These are phyloP conservation scores for Botrytis squamosa DNA, from an alignment of 2,329 filamentous ascomycete genomes.

Conservation along the genomic window DNA sequence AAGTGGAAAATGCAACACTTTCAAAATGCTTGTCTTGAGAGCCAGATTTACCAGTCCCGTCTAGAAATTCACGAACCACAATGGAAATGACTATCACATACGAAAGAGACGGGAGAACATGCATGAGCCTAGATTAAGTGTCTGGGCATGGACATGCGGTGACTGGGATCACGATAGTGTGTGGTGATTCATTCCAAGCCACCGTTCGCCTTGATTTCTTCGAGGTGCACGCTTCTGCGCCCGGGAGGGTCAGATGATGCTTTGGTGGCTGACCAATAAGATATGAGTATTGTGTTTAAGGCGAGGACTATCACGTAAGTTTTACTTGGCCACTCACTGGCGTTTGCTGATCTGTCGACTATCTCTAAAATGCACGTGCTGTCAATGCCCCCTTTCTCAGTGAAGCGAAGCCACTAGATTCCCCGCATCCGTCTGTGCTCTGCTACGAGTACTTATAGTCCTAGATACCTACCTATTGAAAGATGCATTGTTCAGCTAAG, in stretches of 20 bases:
- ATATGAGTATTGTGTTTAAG: not conserved
- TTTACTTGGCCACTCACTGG: not conserved
- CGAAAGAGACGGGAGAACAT: slow-evolving; percentile 10
- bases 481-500: not conserved
- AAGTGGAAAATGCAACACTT: not conserved
- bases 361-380: not conserved
- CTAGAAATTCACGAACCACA: not conserved
- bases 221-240: not conserved
- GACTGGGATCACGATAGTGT: not conserved
- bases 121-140: slow-evolving; percentile 6
- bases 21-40: not conserved
- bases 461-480: not conserved
- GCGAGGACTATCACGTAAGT: not conserved
- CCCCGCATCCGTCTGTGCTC: not conserved
- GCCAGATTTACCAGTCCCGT: not conserved
- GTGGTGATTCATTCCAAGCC: slow-evolving; percentile 10
- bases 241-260: slow-evolving; percentile 11
- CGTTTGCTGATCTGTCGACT: not conserved
- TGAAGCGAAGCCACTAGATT: not conserved
- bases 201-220: slow-evolving; percentile 15
- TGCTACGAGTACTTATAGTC: not conserved
- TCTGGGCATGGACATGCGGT: slow-evolving; percentile 11
- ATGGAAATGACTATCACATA: not conserved
- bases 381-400: not conserved
- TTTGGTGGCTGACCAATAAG: not conserved